phyloP scores from a whole-genome alignment of 345 rosid genomes.

The Citrus mangshanensis region DNA sequence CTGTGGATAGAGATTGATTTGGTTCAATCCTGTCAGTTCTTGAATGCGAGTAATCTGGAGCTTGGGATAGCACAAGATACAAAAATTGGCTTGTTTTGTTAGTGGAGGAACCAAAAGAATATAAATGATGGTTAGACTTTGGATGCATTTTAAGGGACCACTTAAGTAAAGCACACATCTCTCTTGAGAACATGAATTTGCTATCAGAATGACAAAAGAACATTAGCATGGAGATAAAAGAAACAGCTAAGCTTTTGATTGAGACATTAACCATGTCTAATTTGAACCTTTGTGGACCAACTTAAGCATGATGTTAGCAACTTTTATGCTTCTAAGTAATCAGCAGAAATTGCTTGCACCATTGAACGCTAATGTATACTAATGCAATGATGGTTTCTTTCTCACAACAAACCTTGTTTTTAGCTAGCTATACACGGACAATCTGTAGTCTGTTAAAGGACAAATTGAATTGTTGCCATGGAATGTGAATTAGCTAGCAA shows the following conservation, averaged over 20 bases:
- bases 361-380: background rate
- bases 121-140: slow-evolving; percentile 24
- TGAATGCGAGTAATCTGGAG: slow-evolving; percentile 10
- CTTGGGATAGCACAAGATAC: slow-evolving; percentile 17
- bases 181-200: slow-evolving; percentile 7
- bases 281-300: slow-evolving; percentile 9
- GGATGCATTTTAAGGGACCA: slow-evolving; percentile 32
- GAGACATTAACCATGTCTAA: slow-evolving; percentile 27
- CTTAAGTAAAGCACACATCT: background rate
- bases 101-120: background rate
- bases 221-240: slow-evolving; percentile 14
- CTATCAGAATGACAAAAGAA: slow-evolving; percentile 23
- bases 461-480: background rate
- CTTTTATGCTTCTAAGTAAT: background rate
- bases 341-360: background rate
- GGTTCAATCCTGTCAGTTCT: slow-evolving; percentile 23
- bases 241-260: slow-evolving; percentile 37
- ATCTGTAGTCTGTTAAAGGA: background rate
- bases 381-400: too few relatives aligned
- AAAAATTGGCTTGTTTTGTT: slow-evolving; percentile 25
- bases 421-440: background rate
- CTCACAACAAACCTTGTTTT: too few relatives aligned
- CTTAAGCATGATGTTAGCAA: background rate
- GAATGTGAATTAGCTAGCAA: background rate
- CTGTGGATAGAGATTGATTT: slow-evolving; percentile 31